phyloP scores from a whole-genome alignment of 2,329 filamentous ascomycete genomes.

The Daldinia sp. region DNA sequence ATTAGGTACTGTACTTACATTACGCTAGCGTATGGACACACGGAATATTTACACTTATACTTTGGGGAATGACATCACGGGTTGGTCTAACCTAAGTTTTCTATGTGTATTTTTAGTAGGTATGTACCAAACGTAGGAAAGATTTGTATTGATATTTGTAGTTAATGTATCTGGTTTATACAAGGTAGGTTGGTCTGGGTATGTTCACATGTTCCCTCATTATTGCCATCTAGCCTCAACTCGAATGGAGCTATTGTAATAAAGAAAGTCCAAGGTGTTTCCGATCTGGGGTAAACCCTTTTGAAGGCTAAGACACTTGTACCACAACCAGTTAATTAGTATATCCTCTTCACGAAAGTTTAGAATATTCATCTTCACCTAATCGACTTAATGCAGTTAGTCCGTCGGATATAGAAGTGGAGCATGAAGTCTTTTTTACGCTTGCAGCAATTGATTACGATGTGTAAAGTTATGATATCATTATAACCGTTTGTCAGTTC shows the following conservation, averaged over 20 bases:
- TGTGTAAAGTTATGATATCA: constrained; percentile 30
- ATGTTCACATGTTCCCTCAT: background rate
- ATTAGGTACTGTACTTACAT: background rate
- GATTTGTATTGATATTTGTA: too few relatives aligned
- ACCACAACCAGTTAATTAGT: background rate
- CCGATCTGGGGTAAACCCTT: background rate
- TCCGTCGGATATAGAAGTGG: constrained; percentile 12
- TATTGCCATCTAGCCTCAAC: background rate
- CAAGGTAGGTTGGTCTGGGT: too few relatives aligned
- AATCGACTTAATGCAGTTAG: constrained; percentile 20
- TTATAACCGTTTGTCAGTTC: background rate
- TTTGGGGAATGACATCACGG: constrained; percentile 18
- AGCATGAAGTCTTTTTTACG: constrained; percentile 10
- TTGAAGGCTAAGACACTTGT: background rate
- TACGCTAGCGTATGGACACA: background rate
- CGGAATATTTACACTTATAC: too few relatives aligned
- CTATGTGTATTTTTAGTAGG: too few relatives aligned
- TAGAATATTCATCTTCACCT: constrained; percentile 22
- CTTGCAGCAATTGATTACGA: constrained; percentile 18
- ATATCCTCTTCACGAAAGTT: constrained; percentile 12
- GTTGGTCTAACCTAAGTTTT: background rate
- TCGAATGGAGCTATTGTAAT: background rate
- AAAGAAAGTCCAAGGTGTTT: background rate
- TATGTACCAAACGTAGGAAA: too few relatives aligned
- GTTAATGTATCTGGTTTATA: too few relatives aligned